phyloP scores from a whole-genome alignment of 2,329 filamentous ascomycete genomes.

The Colletotrichum sp. region DNA sequence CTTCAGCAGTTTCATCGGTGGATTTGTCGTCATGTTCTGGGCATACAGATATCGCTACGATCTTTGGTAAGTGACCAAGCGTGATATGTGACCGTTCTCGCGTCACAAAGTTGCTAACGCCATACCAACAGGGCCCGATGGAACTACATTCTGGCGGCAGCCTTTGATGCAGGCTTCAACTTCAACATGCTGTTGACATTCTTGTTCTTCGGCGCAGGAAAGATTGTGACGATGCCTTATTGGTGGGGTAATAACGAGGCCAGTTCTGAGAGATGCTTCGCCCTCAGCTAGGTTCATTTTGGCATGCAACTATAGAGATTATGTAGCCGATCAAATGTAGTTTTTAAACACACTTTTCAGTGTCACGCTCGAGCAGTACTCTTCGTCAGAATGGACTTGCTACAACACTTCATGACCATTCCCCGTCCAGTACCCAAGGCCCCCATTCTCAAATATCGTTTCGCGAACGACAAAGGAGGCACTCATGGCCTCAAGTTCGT shows the following conservation, averaged over 20 bases:
- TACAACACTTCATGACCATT: not conserved
- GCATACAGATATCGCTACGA: conserved; percentile 60
- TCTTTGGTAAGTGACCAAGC: conserved; percentile 45
- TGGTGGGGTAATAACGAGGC: conserved; percentile 67
- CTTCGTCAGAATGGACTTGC: not conserved
- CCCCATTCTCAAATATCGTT: not conserved
- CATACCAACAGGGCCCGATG: conserved; percentile 47
- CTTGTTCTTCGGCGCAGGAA: conserved; percentile 58
- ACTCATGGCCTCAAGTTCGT: not conserved
- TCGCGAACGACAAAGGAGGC: not conserved
- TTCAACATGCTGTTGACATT: conserved; percentile 67
- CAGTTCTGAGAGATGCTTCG: conserved; percentile 64
- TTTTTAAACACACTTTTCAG: not conserved
- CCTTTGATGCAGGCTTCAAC: conserved; percentile 68
- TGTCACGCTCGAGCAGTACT: not conserved
- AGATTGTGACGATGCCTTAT: conserved; percentile 62
- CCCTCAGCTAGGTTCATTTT: conserved; percentile 31
- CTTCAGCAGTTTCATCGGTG: conserved; percentile 61
- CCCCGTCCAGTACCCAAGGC: not conserved
- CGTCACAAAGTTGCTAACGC: not conserved
- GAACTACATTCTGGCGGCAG: conserved; percentile 66
- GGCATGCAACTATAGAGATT: not conserved
- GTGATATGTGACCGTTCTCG: not conserved
- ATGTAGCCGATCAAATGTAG: not conserved
- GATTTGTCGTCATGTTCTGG: conserved; percentile 65